Base-by-base conservation (phyloP, 768 basidiomycete genomes). In the Mycena floridula region DNA sequence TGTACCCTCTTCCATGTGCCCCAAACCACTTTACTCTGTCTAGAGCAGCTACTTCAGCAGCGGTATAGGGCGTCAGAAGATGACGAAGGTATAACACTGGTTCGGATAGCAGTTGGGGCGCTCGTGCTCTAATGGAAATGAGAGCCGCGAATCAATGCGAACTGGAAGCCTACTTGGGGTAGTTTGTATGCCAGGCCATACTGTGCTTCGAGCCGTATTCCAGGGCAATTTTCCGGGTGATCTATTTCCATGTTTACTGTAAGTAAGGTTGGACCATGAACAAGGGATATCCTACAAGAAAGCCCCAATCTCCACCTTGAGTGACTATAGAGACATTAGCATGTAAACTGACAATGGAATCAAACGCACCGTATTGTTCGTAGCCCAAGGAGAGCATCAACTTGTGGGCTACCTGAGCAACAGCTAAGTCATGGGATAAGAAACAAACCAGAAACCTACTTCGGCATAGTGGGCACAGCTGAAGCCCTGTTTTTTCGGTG, bases 401-500 rank as follows among this genome's bases (percentile, higher is more conserved):
- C 39, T 65, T 69, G 30, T 67, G 55, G 2, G 50, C 61, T 28
- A 43, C 20, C 46, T 47, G 28, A 42, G 37, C n/a, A 16, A 12
- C 11, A 4, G 28, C 3, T 2, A n/a, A n/a, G 3, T 5, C 9
- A 16, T 16, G n/a, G 4, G 12, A n/a, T 13, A 21, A 22, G 15
- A 13, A 8, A n/a, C n/a, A n/a, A n/a, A n/a, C n/a, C 20, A 3
- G 15, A 32, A 25, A 18, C 18, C 11, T 12, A 67, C 54, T 59
- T 65, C 68, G 3, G 70, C 69, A 27, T 65, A 71, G 23, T 72
- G 67, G 9, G 49, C 43, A 2, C 37, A 25, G 4, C 44, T 37
- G 37, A 76, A 75, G 3, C 72, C 74, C 41, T 59, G 57, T 50
- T 68, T 70, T 26, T 54, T 65, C 9, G 66, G 56, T 1, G 58